phyloP scores from a whole-genome alignment of 768 basidiomycete genomes.

The Rubroboletus pulcherrimus region DNA sequence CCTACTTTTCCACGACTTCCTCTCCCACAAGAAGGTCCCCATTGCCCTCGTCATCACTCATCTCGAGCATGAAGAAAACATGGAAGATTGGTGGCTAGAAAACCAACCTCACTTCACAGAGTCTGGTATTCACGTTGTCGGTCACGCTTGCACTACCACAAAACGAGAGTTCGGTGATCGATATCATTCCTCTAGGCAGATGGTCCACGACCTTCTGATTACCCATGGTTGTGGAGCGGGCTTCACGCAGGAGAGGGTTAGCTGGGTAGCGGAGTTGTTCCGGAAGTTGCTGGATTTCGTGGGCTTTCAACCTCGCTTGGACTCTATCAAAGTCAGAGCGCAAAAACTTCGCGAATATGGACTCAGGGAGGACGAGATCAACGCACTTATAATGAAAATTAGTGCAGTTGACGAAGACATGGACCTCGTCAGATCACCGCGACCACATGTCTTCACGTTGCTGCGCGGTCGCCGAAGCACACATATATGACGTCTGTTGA shows the following conservation, averaged over 20 bases:
- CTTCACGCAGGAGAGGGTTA: slow-evolving; percentile 22
- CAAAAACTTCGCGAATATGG: slow-evolving; percentile 29
- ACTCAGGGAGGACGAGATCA: slow-evolving; percentile 21
- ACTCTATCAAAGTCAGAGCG: slow-evolving; percentile 20
- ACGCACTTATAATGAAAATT: slow-evolving; percentile 18
- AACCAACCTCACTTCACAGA: slow-evolving; percentile 23
- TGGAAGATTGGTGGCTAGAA: slow-evolving; percentile 35
- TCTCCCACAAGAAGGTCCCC: slow-evolving; percentile 33
- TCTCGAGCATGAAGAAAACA: slow-evolving; percentile 33
- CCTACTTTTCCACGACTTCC: slow-evolving; percentile 30
- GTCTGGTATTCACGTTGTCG: slow-evolving; percentile 21
- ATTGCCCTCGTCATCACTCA: slow-evolving; percentile 33
- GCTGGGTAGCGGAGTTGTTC: slow-evolving; percentile 25
- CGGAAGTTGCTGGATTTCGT: slow-evolving; percentile 21
- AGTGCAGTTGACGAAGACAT: slow-evolving; percentile 21
- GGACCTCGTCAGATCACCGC: slow-evolving; percentile 3
- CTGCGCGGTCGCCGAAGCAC: slow-evolving; percentile 11
- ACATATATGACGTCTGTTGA: slow-evolving; percentile 4
- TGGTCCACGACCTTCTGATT: slow-evolving; percentile 21
- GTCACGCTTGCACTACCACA: slow-evolving; percentile 35
- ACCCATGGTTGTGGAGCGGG: slow-evolving; percentile 14
- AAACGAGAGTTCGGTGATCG: slow-evolving; percentile 26
- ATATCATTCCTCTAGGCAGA: slow-evolving; percentile 21
- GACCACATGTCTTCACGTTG: slow-evolving; percentile 1
- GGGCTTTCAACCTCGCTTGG: slow-evolving; percentile 19